A percentile compares a stretch with the other conserved stretches of the same genome.
These are phyloP conservation scores for Myxozyma neglecta DNA, from an alignment of 805 yeast genomes.

Conservation along the genomic window DNA sequence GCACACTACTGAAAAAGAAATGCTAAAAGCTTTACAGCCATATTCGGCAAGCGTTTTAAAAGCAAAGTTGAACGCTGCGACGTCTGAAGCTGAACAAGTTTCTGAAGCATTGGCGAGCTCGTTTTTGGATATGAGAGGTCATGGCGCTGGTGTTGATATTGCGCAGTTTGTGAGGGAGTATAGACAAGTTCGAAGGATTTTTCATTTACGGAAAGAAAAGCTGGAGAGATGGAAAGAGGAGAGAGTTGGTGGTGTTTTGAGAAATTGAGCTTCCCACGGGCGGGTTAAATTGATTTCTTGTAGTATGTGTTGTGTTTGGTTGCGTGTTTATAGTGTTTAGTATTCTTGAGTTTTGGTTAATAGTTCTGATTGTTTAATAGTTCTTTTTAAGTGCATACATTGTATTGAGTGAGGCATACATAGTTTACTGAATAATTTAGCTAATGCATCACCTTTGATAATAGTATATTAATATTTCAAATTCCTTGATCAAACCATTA, in stretches of 20 bases:
- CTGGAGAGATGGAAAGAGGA: conserved; percentile 50
- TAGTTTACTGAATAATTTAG: no score
- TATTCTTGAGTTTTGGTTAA: no score
- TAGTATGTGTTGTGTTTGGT: no score
- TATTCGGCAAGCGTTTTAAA: conserved; percentile 12
- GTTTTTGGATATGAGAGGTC: conserved; percentile 36
- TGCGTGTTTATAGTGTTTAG: no score
- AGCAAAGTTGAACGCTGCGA: conserved; percentile 14
- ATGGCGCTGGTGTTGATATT: conserved; percentile 35
- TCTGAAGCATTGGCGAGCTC: conserved; percentile 42
- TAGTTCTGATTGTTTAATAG: no score
- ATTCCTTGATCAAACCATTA: no score
- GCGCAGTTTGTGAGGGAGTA: conserved; percentile 48
- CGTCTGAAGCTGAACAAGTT: conserved; percentile 39
- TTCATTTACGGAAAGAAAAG: conserved; percentile 50
- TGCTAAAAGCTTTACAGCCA: conserved; percentile 19
- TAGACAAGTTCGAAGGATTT: conserved; percentile 45
- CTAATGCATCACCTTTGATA: no score
- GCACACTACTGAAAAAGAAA: conserved; percentile 18
- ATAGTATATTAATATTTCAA: no score
- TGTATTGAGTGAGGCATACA: no score
- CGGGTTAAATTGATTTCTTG: no score
- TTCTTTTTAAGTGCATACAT: no score
- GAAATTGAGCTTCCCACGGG: not conserved
- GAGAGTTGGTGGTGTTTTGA: conserved; percentile 41